Conservation (phyloP, 176 grass and related monocot species). For the Hyparrhenia diplandra region DNA sequence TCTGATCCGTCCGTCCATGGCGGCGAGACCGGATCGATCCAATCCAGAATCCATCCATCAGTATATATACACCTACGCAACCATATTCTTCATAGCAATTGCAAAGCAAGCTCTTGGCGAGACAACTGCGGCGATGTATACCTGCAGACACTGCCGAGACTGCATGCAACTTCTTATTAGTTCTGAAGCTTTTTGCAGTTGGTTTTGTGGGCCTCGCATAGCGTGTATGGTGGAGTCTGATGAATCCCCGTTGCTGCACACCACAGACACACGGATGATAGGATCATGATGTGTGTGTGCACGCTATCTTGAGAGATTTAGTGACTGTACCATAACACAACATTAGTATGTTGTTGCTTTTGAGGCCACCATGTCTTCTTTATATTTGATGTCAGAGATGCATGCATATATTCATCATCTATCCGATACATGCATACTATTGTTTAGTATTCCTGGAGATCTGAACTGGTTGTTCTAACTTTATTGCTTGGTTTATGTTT, state of each 20-base stretch:
- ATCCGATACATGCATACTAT: background rate
- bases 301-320: background rate
- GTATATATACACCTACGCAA: background rate
- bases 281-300: background rate
- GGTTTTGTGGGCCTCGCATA: background rate
- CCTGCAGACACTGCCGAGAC: background rate
- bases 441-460: background rate
- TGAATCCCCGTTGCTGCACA: background rate
- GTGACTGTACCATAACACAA: background rate
- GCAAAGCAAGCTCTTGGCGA: slow-evolving; percentile 17
- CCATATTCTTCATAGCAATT: background rate
- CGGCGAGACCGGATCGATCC: background rate
- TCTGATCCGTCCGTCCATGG: background rate
- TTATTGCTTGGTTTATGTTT: no score
- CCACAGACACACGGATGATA: background rate
- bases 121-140: background rate
- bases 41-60: no score
- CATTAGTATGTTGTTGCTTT: background rate
- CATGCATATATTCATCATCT: background rate
- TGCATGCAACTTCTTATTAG: background rate
- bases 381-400: background rate
- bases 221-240: background rate
- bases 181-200: background rate
- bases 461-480: background rate
- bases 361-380: background rate